Evolutionary conservation across 345 rosid species (phyloP).

Genomic region (Iberis pinnata): DNA sequence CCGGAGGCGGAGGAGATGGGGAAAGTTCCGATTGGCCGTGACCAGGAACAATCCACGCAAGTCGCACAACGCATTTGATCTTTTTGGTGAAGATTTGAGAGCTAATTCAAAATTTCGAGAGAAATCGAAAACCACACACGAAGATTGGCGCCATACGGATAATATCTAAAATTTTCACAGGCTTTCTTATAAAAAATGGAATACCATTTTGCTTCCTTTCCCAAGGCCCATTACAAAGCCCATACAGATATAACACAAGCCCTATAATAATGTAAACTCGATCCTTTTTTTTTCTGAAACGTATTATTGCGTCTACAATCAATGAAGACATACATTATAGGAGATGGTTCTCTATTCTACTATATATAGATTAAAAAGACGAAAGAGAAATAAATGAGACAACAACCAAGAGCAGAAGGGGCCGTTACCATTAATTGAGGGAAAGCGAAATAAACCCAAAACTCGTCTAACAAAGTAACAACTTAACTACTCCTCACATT

Average conservation of each 20-base stretch:
- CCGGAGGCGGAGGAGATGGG: not conserved
- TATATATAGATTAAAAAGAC: conserved; percentile 8
- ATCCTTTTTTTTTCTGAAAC: too few species aligned
- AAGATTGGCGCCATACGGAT: conserved; percentile 29
- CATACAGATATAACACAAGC: not conserved
- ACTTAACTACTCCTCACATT: conserved; percentile 14
- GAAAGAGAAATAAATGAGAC: conserved; percentile 23
- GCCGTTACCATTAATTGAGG: conserved; percentile 32
- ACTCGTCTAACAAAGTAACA: not conserved
- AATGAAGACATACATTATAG: too few species aligned
- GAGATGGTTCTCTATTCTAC: too few species aligned
- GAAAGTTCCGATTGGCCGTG: conserved; percentile 22
- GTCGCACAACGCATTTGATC: conserved; percentile 9
- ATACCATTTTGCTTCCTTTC: not conserved
- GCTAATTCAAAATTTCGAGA: not conserved
- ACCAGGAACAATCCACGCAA: conserved; percentile 30
- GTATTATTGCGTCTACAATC: too few species aligned
- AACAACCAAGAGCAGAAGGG: conserved; percentile 26
- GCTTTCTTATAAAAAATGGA: not conserved
- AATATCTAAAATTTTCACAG: not conserved
- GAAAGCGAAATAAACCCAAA: conserved; percentile 31
- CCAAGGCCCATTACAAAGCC: conserved; percentile 11
- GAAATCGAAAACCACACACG: conserved; percentile 26
- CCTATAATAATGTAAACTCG: too few species aligned
- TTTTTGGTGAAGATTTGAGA: not conserved